Conservation (phyloP, 2,329 filamentous ascomycete species). For the Amesomyces nigricolor region DNA sequence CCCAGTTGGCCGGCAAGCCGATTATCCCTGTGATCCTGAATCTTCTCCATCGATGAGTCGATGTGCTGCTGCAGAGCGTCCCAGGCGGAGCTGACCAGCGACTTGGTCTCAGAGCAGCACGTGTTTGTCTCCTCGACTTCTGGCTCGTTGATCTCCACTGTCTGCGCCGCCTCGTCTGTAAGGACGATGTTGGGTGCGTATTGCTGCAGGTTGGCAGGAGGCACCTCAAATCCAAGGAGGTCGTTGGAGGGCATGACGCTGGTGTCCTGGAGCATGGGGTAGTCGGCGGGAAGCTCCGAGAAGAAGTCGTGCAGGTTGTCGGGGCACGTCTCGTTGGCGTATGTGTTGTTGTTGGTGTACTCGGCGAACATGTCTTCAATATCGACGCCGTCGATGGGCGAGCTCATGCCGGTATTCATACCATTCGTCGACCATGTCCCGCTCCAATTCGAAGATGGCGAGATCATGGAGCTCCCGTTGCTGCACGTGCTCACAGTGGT, state of each 20-base stretch:
- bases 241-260: conserved; percentile 31
- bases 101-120: conserved; percentile 32
- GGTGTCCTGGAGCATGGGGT: conserved; percentile 23
- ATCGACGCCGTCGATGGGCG: conserved; percentile 37
- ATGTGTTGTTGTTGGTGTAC: conserved; percentile 11
- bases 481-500: conserved; percentile 35
- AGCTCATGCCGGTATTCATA: conserved; percentile 41
- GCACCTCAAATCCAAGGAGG: conserved; percentile 29
- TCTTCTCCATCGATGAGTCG: conserved; percentile 39
- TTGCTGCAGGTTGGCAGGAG: conserved; percentile 26
- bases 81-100: conserved; percentile 41
- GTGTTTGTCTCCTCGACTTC: conserved; percentile 20
- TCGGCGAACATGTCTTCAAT: conserved; percentile 29
- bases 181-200: conserved; percentile 36
- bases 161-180: conserved; percentile 26
- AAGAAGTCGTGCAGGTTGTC: conserved; percentile 31
- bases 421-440: conserved; percentile 37
- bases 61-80: conserved; percentile 44
- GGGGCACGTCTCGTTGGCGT: conserved; percentile 24
- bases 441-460: conserved; percentile 44
- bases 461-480: conserved; percentile 38
- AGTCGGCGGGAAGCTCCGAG: conserved; percentile 39
- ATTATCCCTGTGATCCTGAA: conserved; percentile 38
- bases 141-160: conserved; percentile 20
- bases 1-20: conserved; percentile 38